Conservation (phyloP, 805 yeast genomes). For the Saccharomycodes ludwigii region DNA sequence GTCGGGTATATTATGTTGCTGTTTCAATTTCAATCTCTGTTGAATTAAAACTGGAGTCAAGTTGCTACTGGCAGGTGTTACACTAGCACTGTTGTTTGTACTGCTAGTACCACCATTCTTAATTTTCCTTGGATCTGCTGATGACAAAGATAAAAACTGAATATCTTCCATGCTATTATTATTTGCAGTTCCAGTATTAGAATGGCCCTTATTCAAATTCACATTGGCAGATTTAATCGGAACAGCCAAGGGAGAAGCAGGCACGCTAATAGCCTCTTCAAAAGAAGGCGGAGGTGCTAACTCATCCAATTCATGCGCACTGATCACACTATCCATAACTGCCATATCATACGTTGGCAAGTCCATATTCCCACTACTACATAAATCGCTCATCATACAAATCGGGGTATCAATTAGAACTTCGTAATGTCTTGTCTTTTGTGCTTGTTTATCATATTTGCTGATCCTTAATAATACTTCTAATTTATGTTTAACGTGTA, state of each 20-base stretch:
- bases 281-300: conserved; percentile 41
- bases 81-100: no score
- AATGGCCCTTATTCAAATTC: no score
- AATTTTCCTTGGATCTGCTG: no score
- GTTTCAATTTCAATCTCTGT: no score
- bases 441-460: conserved; percentile 37
- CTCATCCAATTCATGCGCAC: conserved; percentile 5
- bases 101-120: no score
- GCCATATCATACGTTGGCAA: conserved; percentile 27
- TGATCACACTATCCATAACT: conserved; percentile 6
- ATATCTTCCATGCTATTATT: no score
- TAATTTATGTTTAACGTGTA: conserved; percentile 52
- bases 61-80: no score
- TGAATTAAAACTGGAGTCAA: no score
- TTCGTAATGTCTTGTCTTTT: conserved; percentile 59
- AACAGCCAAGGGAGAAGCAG: conserved; percentile 32
- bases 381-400: conserved; percentile 33
- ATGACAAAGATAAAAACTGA: no score
- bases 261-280: conserved; percentile 46
- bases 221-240: conserved; percentile 15
- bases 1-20: no score
- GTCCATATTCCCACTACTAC: conserved; percentile 26
- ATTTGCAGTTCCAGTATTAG: no score
- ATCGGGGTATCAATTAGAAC: conserved; percentile 73
- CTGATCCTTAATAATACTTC: conserved; percentile 62